Evolutionary conservation across 2,329 filamentous ascomycete species (phyloP).

Genomic region (Cyphellophora attinorum): DNA sequence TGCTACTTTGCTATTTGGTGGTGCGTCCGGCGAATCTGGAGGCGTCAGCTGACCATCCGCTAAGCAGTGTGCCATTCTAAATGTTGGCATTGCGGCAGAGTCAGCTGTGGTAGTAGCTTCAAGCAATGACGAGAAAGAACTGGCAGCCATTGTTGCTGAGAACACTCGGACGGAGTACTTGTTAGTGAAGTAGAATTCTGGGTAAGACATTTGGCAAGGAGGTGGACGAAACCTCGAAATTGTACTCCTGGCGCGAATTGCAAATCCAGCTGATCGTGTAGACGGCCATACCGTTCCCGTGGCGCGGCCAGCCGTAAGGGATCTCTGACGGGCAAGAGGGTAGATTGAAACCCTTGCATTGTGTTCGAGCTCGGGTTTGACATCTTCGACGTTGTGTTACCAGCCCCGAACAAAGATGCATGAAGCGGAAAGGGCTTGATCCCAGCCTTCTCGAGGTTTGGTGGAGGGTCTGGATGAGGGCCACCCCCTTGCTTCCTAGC

Average conservation of each 20-base stretch:
- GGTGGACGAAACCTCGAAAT: conserved; percentile 1
- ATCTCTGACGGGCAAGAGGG: background rate
- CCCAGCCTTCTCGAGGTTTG: too few species aligned
- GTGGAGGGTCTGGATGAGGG: too few species aligned
- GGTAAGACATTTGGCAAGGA: conserved; percentile 1
- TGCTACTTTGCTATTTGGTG: background rate
- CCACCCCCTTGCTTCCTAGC: too few species aligned
- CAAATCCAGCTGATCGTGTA: background rate
- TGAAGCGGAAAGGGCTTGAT: too few species aligned
- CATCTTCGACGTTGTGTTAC: background rate
- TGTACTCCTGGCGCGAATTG: background rate
- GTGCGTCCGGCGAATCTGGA: conserved; percentile 4
- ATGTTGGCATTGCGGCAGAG: too few species aligned
- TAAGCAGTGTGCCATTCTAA: conserved; percentile 4
- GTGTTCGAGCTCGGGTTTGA: background rate
- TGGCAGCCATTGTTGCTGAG: too few species aligned
- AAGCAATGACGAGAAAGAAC: too few species aligned
- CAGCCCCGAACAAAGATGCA: too few species aligned
- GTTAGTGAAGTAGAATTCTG: background rate
- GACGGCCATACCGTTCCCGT: background rate
- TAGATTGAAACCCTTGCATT: conserved; percentile 1
- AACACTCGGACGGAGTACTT: too few species aligned
- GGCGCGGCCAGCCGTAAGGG: background rate
- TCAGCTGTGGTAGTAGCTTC: too few species aligned
- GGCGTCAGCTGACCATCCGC: conserved; percentile 8